These are phyloP conservation scores for Polychaeton citri DNA, from an alignment of 2,329 filamentous ascomycete species.

Conservation along the genomic window DNA sequence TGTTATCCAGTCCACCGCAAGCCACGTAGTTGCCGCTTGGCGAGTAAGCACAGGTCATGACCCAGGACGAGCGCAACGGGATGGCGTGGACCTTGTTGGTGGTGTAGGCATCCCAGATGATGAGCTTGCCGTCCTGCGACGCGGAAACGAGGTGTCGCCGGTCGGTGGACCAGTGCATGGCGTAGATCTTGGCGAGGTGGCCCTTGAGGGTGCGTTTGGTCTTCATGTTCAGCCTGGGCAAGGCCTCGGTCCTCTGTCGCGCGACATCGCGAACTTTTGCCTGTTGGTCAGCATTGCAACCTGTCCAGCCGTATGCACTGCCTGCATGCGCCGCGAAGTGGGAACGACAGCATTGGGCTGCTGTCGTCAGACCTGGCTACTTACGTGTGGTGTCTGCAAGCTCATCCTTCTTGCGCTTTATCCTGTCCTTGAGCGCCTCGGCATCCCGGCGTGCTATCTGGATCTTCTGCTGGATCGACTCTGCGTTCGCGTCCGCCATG, in stretches of 20 bases:
- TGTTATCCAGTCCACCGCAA: slow-evolving; percentile 97
- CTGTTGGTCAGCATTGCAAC: no score
- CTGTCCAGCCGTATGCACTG: no score
- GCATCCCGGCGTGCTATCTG: slow-evolving; percentile 96
- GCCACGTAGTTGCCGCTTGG: slow-evolving; percentile 97
- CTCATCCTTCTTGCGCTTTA: slow-evolving; percentile 99
- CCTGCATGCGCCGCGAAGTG: no score
- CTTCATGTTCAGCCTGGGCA: slow-evolving; percentile 94
- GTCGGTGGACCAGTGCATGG: slow-evolving; percentile 99
- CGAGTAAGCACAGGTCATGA: slow-evolving; percentile 99
- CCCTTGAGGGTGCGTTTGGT: slow-evolving; percentile 93
- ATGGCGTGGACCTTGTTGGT: slow-evolving; percentile 99
- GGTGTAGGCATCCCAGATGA: slow-evolving; percentile 99
- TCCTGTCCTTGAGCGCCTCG: slow-evolving; percentile 92
- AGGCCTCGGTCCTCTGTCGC: slow-evolving; percentile 78
- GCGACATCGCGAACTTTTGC: slow-evolving; percentile 75
- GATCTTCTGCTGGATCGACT: slow-evolving; percentile 50
- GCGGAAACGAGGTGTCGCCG: slow-evolving; percentile 92
- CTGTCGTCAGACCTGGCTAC: no score
- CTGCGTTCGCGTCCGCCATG: slow-evolving; percentile 38
- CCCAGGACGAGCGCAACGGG: slow-evolving; percentile 92
- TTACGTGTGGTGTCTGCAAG: slow-evolving; percentile 93
- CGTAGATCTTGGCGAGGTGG: slow-evolving; percentile 97
- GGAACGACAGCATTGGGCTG: no score
- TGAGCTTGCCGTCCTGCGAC: slow-evolving; percentile 97